Evolutionary conservation across 352 stramenopile genomes (phyloP).

Genomic region (Globisporangium alternatum): DNA sequence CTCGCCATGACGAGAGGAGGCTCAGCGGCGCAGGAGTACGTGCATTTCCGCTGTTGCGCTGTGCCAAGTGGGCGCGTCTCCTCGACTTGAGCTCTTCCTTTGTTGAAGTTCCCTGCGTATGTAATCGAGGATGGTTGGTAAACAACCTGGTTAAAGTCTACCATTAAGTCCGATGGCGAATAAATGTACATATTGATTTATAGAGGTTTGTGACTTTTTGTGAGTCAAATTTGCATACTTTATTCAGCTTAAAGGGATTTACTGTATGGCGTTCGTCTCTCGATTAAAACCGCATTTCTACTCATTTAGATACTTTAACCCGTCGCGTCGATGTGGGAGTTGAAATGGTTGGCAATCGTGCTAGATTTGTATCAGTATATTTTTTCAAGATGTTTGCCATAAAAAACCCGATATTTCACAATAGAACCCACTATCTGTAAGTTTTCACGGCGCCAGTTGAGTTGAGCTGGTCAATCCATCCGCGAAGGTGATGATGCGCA

Average conservation of each 20-base stretch:
- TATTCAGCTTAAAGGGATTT: too few relatives aligned
- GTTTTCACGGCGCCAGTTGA: not conserved
- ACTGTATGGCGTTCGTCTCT: too few relatives aligned
- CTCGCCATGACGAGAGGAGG: conserved; percentile 1
- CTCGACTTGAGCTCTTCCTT: not conserved
- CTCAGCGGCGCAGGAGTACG: not conserved
- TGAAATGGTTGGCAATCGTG: too few relatives aligned
- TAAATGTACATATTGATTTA: not conserved
- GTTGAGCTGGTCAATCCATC: conserved; percentile 8
- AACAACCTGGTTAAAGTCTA: too few relatives aligned
- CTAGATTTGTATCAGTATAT: too few relatives aligned
- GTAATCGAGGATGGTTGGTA: not conserved
- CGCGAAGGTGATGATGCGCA: conserved; percentile 13
- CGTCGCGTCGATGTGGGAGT: too few relatives aligned
- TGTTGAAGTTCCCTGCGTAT: not conserved
- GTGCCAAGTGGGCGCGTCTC: not conserved
- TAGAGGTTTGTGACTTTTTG: too few relatives aligned
- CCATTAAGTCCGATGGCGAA: not conserved
- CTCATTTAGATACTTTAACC: not conserved
- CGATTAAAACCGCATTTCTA: too few relatives aligned
- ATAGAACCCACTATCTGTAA: not conserved
- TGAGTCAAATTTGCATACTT: too few relatives aligned
- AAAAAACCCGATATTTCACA: not conserved
- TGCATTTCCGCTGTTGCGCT: not conserved
- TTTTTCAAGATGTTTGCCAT: too few relatives aligned